Percentiles rank a stretch among this genome's conserved stretches.
Evolutionary conservation across 495 filamentous ascomycete species (phyloP).

Genomic region (Penicillium turbatum): DNA sequence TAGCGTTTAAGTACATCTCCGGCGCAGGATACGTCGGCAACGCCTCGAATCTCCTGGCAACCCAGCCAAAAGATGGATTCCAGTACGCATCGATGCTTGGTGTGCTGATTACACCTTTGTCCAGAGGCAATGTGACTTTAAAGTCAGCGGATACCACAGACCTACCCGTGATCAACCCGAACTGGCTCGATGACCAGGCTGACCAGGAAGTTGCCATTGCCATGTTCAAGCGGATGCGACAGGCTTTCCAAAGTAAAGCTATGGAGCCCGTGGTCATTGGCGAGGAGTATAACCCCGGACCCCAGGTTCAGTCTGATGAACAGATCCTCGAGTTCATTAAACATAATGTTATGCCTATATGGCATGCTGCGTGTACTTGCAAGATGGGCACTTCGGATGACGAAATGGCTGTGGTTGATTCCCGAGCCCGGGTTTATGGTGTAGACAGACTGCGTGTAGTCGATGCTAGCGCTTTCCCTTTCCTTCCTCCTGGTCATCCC

Average conservation of each 20-base stretch:
- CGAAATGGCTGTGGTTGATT: slow-evolving; percentile 54
- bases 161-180: slow-evolving; percentile 50
- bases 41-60: slow-evolving; percentile 34
- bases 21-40: slow-evolving; percentile 35
- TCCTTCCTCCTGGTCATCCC: slow-evolving; percentile 52
- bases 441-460: slow-evolving; percentile 52
- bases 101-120: slow-evolving; percentile 45
- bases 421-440: slow-evolving; percentile 46
- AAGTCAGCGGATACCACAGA: slow-evolving; percentile 36
- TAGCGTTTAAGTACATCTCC: slow-evolving; percentile 34
- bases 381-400: slow-evolving; percentile 51
- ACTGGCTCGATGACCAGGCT: slow-evolving; percentile 45
- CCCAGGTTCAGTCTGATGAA: slow-evolving; percentile 41
- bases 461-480: slow-evolving; percentile 52
- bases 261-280: slow-evolving; percentile 43
- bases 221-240: slow-evolving; percentile 49
- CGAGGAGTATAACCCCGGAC: slow-evolving; percentile 46
- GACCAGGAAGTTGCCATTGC: slow-evolving; percentile 54
- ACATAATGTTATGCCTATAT: slow-evolving; percentile 39
- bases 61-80: slow-evolving; percentile 38
- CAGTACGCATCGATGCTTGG: slow-evolving; percentile 44
- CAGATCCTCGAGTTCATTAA: slow-evolving; percentile 47
- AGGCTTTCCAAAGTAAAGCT: slow-evolving; percentile 37
- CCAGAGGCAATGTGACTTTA: slow-evolving; percentile 55
- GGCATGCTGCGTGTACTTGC: slow-evolving; percentile 51